A percentile compares a stretch with the other conserved stretches of the same genome.
These are phyloP conservation scores for Marvania coccoides DNA, from an alignment of 139 green algal species.

Conservation along the genomic window DNA sequence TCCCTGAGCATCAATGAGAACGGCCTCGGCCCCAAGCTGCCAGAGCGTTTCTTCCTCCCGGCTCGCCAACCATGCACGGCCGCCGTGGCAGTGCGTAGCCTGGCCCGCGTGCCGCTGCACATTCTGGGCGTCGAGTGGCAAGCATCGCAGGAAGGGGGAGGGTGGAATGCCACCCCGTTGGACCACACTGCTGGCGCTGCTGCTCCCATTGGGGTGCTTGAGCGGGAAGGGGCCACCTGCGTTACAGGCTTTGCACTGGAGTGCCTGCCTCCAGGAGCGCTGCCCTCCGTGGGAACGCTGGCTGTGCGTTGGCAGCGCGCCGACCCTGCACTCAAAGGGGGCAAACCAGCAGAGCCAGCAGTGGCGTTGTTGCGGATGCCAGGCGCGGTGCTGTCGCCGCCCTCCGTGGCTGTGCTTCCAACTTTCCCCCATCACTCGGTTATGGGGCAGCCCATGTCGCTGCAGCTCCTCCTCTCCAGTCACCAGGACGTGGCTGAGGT, in stretches of 20 bases:
- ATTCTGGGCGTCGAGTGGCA: background rate
- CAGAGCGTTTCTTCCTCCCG: conserved; percentile 1
- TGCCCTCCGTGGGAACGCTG: background rate
- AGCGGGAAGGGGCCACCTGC: background rate
- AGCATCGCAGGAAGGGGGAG: background rate
- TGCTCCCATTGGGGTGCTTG: background rate
- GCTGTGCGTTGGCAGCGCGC: background rate
- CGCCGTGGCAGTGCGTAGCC: conserved; percentile 2
- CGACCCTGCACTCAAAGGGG: background rate
- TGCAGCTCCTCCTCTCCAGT: conserved; percentile 7
- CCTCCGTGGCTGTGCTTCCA: background rate
- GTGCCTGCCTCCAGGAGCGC: background rate
- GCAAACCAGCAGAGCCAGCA: background rate
- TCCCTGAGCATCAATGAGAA: too few relatives aligned
- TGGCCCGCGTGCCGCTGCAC: background rate
- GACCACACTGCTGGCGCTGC: background rate
- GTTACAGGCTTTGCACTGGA: background rate
- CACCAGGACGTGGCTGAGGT: background rate
- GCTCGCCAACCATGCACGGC: conserved; percentile 6
- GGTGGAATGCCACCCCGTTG: too few relatives aligned
- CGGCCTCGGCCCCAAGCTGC: too few relatives aligned
- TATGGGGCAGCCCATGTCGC: background rate
- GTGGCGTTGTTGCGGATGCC: conserved; percentile 6
- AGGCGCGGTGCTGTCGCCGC: background rate
- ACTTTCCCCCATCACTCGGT: background rate